Conservation (phyloP, 2,329 filamentous ascomycete genomes). For the Elsinoe perseae region DNA sequence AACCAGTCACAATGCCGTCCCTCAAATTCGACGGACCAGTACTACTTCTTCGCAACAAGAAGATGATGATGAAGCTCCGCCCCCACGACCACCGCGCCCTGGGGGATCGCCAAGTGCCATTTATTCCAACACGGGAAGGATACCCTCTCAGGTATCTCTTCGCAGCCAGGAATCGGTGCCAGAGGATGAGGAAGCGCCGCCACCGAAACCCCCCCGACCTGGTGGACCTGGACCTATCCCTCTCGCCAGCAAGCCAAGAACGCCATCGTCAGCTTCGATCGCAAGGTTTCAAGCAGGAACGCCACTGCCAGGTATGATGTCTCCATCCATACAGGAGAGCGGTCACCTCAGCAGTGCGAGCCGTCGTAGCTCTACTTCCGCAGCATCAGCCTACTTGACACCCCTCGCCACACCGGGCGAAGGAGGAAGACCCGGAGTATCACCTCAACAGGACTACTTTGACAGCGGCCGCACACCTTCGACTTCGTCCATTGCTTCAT, state of each 20-base stretch:
- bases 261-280: slow-evolving; percentile 15
- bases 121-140: slow-evolving; percentile 1
- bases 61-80: slow-evolving; percentile 28
- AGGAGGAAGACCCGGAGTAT: not conserved
- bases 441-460: slow-evolving; percentile 35
- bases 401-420: not conserved
- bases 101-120: slow-evolving; percentile 15
- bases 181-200: slow-evolving; percentile 25
- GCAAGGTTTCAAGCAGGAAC: slow-evolving; percentile 7
- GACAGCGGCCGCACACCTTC: slow-evolving; percentile 33
- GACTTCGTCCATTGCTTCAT: slow-evolving; percentile 29
- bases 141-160: not conserved
- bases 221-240: slow-evolving; percentile 16
- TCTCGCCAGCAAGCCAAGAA: slow-evolving; percentile 17
- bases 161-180: slow-evolving; percentile 18
- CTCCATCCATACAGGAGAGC: slow-evolving; percentile 16
- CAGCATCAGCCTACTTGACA: not conserved
- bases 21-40: slow-evolving; percentile 9
- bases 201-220: slow-evolving; percentile 28
- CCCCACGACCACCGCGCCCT: slow-evolving; percentile 29
- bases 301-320: slow-evolving; percentile 14
- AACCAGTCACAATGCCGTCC: slow-evolving; percentile 16
- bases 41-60: slow-evolving; percentile 13
- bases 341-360: slow-evolving; percentile 9
- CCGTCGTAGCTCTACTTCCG: slow-evolving; percentile 16